These are phyloP conservation scores for Penicillium sp. DNA, from an alignment of 2,329 filamentous ascomycete species.

Conservation along the genomic window DNA sequence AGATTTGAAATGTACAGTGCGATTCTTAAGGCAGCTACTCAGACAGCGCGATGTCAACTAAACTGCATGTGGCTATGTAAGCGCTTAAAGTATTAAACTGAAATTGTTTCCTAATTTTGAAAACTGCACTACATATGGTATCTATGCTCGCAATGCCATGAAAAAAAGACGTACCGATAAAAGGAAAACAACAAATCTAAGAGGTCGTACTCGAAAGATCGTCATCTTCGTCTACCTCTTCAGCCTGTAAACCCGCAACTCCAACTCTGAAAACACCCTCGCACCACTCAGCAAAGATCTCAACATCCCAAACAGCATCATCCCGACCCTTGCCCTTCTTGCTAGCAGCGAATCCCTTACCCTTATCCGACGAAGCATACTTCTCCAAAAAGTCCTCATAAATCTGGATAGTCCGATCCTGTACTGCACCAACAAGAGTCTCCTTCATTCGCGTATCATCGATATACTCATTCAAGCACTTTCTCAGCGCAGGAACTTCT, in stretches of 20 bases:
- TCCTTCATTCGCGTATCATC: conserved; percentile 65
- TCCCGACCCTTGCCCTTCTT: conserved; percentile 62
- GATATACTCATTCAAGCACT: conserved; percentile 63
- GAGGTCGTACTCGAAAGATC: conserved; percentile 24
- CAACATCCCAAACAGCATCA: conserved; percentile 65
- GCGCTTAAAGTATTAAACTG: not conserved
- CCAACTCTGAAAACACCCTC: conserved; percentile 61
- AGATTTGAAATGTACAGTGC: not conserved
- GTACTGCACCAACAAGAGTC: conserved; percentile 65
- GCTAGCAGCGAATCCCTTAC: conserved; percentile 34
- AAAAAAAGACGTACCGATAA: not conserved
- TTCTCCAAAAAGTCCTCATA: conserved; percentile 67
- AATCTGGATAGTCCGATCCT: conserved; percentile 62
- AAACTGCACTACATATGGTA: conserved; percentile 11
- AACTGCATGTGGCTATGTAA: too few relatives aligned
- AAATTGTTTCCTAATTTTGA: not conserved
- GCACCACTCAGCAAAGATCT: conserved; percentile 65
- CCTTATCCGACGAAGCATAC: conserved; percentile 44
- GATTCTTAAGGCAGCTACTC: not conserved
- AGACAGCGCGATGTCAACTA: too few relatives aligned
- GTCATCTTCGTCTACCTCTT: conserved; percentile 26
- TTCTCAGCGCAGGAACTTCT: conserved; percentile 57
- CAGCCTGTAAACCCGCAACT: conserved; percentile 35
- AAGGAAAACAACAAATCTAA: conserved; percentile 4
- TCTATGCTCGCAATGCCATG: conserved; percentile 16